Base-by-base conservation (phyloP, 768 basidiomycete species). In the Auricularia sp. region DNA sequence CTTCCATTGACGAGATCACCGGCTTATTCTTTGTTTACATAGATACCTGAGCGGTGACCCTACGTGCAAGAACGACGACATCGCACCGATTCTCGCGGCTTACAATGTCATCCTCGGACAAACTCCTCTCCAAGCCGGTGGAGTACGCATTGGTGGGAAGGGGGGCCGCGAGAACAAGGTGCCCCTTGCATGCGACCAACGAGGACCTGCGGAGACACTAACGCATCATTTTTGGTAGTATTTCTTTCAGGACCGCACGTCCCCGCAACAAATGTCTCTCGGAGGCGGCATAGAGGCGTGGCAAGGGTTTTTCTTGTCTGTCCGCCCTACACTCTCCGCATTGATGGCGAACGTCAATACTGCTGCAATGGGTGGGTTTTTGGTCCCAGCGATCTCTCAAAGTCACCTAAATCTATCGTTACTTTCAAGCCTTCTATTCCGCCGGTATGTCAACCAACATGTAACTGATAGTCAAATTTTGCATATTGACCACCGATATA, bases 121-220 rank as follows among this genome's bases (percentile, higher is more conserved):
- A 77, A 81, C 14, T 78, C 80, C 68, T 75, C 80, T 36, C 56
- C 65, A 61, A 21, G 77, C 77, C 35, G 75, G 78, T 1, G 86
- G 84, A 7, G 78, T 84, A n/a, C 80, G 84, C 70, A 84, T 88
- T 11, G 87, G 87, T 1, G 76, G 82, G 62, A 86, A 86, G 66
- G 79, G 84, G 11, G 47, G 47, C 21, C 47, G 47, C 18, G 47
- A 51, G 3, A 51, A 51, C 47, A 51, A 51, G 29, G 29, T 29
- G 29, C 29, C 29, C 29, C 29, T 29, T 29, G 29, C 29, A 29
- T 29, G 29, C 29, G 29, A 29, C 29, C 29, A 29, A 29, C 29
- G 29, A 47, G n/a, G n/a, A 47, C 44, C 44, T 12, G 44, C 44
- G 44, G 44, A 47, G 44, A 47, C n/a, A 47, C 12, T 47, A 47